Evolutionary conservation across 805 yeast species (phyloP), one percentile per base, ranked within the genome.

Genomic region (Starmerella apis): DNA sequence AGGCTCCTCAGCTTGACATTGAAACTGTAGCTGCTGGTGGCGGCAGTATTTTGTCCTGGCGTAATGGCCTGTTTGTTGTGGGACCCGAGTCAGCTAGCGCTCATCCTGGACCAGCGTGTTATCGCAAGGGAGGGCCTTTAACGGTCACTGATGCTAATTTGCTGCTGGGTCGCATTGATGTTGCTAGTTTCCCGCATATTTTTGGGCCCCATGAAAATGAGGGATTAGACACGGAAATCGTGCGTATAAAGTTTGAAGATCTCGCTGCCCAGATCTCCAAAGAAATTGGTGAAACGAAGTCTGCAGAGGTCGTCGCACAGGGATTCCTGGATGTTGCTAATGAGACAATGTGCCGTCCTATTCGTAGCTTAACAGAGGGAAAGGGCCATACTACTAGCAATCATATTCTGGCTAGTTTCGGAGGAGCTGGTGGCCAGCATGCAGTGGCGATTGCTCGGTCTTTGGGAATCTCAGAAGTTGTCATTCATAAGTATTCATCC

Each of bases 401-500:
- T 10, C 95, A 86, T 63, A 68, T 81, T 51, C 67, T 86, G 52
- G 94, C 87, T 1, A 75, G 90, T 2, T 86, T 86, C 67, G 95
- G 95, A 43, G 95, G 95, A 44, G 94, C 94, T 23, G 95, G 95
- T 48, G 95, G 95, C 8, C 95, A 86, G 66, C 88, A 84, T 65
- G 88, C 92, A 2, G 79, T 77, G 44, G 79, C 83, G 9, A 79
- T 86, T 31, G 94, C 94, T 1, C 72, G 76, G 50, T 72, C 75
- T 23, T 70, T 86, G 53, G 87, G 87, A 8, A 82, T 86, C 43
- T 63, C 70, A 11, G 76, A 78, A 25, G 83, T 86, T 7, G 65
- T 85, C 30, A 80, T 83, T 23, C 95, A 86, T 66, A 76, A 81
- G 62, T 83, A 83, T 63, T 84, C 95, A 2, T 84, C 94, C 0